Conservation (phyloP, 768 basidiomycete species). For the Phlebiopsis flavidoalba region DNA sequence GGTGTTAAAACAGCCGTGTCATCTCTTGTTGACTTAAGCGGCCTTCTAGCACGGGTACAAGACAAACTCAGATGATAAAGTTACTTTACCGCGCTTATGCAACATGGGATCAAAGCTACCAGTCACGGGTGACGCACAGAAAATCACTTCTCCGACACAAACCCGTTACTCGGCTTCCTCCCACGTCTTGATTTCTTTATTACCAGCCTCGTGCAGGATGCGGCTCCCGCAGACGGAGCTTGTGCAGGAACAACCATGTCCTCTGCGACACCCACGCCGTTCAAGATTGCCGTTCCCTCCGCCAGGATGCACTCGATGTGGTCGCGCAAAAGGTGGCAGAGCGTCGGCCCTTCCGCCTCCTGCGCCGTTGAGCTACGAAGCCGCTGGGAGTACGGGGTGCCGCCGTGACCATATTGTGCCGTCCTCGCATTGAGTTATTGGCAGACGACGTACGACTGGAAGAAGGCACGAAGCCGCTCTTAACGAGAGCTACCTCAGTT, state of each 20-base stretch:
- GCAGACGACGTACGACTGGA: conserved; percentile 54
- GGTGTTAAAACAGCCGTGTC: no score
- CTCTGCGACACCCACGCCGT: conserved; percentile 23
- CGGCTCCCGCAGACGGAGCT: not conserved
- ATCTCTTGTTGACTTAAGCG: no score
- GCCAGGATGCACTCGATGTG: conserved; percentile 33
- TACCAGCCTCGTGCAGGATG: no score
- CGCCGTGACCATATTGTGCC: conserved; percentile 43
- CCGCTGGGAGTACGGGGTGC: conserved; percentile 28
- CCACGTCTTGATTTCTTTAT: no score
- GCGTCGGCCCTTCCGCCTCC: conserved; percentile 39
- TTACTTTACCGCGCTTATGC: no score
- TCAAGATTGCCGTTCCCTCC: conserved; percentile 43
- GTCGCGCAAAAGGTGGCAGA: conserved; percentile 43
- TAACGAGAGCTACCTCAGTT: conserved; percentile 53
- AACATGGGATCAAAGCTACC: no score
- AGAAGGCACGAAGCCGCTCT: conserved; percentile 43
- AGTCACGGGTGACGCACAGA: no score
- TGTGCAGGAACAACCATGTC: not conserved
- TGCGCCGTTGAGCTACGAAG: conserved; percentile 26
- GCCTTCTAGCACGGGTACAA: no score
- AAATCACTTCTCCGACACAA: not conserved
- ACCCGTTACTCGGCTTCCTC: not conserved
- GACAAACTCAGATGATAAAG: no score
- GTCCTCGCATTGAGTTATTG: conserved; percentile 45